Percentiles rank a stretch among this genome's conserved stretches.
phyloP scores from a whole-genome alignment of 495 filamentous ascomycete genomes.

The Neurospora sp. region DNA sequence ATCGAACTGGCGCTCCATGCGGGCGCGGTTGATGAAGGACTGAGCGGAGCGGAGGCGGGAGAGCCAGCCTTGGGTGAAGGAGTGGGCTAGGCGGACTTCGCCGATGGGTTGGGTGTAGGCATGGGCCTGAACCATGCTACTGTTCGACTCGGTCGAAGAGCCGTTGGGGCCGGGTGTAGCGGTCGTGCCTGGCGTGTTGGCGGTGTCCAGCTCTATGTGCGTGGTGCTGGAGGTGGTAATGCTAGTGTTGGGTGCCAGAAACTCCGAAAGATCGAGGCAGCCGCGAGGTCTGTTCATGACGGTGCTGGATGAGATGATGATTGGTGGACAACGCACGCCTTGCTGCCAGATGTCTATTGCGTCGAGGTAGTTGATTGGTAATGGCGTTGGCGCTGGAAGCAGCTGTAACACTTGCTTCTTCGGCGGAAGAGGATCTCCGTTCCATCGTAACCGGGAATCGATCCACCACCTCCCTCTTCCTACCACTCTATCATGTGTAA shows the following conservation, averaged over 20 bases:
- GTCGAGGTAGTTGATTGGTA: not conserved
- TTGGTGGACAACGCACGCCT: not conserved
- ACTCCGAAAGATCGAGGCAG: not conserved
- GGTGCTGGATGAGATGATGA: not conserved
- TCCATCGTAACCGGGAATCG: not conserved
- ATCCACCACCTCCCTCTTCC: not conserved
- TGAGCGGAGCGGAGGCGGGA: constrained; percentile 6
- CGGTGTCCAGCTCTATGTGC: too few relatives aligned
- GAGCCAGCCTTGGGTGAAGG: constrained; percentile 18
- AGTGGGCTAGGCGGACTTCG: constrained; percentile 9
- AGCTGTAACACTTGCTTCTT: not conserved
- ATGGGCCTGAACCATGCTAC: too few relatives aligned
- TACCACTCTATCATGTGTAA: not conserved
- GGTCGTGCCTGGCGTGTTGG: too few relatives aligned
- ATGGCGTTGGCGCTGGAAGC: not conserved
- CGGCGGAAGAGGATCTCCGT: not conserved
- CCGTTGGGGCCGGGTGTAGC: too few relatives aligned
- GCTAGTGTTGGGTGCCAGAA: too few relatives aligned
- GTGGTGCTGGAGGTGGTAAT: not conserved
- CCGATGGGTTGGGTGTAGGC: not conserved
- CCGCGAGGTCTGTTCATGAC: not conserved
- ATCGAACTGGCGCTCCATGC: constrained; percentile 12
- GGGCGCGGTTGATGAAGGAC: constrained; percentile 11
- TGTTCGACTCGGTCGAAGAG: too few relatives aligned
- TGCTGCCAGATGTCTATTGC: not conserved